Conservation (phyloP, 208 protist species). For the Angomonas deanei region DNA sequence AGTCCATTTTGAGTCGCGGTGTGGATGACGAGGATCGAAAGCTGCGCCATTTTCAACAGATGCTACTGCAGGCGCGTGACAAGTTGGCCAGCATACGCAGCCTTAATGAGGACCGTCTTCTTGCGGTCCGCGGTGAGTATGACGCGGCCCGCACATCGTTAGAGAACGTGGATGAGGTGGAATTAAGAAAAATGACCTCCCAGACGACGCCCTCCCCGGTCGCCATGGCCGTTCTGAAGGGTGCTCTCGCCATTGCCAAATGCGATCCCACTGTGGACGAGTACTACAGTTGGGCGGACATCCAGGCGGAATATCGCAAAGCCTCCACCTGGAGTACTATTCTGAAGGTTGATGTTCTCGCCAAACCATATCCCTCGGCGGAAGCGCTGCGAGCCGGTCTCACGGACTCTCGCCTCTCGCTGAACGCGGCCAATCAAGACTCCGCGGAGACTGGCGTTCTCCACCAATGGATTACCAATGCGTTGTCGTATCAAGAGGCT, state of each 20-base stretch:
- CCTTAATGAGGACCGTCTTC: slow-evolving; percentile 57
- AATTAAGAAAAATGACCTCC: slow-evolving; percentile 43
- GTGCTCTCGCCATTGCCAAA: slow-evolving; percentile 36
- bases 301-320: slow-evolving; percentile 56
- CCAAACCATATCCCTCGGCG: slow-evolving; percentile 31
- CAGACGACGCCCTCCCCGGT: slow-evolving; percentile 44
- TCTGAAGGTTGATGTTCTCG: slow-evolving; percentile 36
- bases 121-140: slow-evolving; percentile 24
- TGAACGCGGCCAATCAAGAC: slow-evolving; percentile 29
- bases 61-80: slow-evolving; percentile 38
- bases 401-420: slow-evolving; percentile 28
- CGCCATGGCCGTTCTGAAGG: slow-evolving; percentile 53
- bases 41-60: slow-evolving; percentile 43
- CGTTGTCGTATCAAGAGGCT: slow-evolving; percentile 60
- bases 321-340: slow-evolving; percentile 23
- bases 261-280: slow-evolving; percentile 52
- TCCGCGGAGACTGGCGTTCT: slow-evolving; percentile 34
- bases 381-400: slow-evolving; percentile 24
- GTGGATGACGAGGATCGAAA: slow-evolving; percentile 38
- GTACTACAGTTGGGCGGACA: slow-evolving; percentile 55
- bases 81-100: slow-evolving; percentile 50
- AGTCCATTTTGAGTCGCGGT: slow-evolving; percentile 43
- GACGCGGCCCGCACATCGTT: slow-evolving; percentile 25
- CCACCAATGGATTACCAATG: slow-evolving; percentile 53
- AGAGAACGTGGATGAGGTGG: slow-evolving; percentile 40